Percentiles rank a stretch among this genome's conserved stretches.
Conservation (phyloP, 2,329 filamentous ascomycete genomes). For the Penicillium brevicompactum region DNA sequence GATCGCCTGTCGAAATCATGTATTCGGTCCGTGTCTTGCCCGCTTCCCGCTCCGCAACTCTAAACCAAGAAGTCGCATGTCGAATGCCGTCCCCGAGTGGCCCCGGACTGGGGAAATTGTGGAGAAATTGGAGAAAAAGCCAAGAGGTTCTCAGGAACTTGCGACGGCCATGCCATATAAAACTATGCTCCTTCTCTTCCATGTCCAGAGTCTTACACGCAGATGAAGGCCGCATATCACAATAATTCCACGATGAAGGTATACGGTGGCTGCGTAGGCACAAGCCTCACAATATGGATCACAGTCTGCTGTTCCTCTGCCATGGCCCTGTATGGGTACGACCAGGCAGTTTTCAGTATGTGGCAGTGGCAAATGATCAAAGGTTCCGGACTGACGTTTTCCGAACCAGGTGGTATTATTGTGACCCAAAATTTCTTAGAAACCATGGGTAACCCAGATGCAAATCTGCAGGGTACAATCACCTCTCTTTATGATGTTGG, state of each 20-base stretch:
- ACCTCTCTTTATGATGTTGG: conserved; percentile 26
- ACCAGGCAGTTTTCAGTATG: conserved; percentile 7
- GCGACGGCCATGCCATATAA: background rate
- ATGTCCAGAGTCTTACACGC: background rate
- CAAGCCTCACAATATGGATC: background rate
- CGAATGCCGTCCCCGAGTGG: background rate
- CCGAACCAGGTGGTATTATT: conserved; percentile 21
- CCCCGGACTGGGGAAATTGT: background rate
- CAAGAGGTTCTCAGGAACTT: background rate
- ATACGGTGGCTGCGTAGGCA: background rate
- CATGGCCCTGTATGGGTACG: conserved; percentile 10
- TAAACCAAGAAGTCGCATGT: background rate
- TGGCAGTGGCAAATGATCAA: background rate
- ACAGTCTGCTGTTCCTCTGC: conserved; percentile 2
- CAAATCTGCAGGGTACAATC: conserved; percentile 7
- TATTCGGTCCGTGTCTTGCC: background rate
- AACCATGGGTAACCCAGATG: conserved; percentile 7
- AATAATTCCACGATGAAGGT: background rate
- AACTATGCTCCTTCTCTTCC: background rate
- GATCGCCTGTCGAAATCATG: background rate
- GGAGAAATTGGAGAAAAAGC: background rate
- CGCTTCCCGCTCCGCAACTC: background rate
- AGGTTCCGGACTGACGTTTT: conserved; percentile 11
- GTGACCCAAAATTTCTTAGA: conserved; percentile 27
- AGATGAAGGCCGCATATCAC: background rate